Base-by-base conservation (phyloP, 352 stramenopile species). In the Labyrinthula sp. region DNA sequence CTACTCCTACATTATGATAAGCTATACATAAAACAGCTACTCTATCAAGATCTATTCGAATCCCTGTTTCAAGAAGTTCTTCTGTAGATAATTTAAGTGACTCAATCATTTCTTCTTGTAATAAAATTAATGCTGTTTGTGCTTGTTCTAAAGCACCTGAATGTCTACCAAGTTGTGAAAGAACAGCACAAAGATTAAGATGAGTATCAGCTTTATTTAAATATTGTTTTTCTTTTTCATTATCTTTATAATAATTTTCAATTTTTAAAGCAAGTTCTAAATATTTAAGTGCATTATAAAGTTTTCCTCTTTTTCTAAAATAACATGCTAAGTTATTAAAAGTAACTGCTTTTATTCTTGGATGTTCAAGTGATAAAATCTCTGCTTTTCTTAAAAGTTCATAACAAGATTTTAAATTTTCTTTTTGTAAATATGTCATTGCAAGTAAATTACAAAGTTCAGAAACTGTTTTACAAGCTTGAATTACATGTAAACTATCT, bases 321-420 rank as follows among this genome's bases (percentile, higher is more conserved):
- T 88, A 89, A 38, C 80, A 92, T 4, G 79, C 81, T 26, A 92
- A 64, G 57, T 93, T 93, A 45, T 93, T 93, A 38, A 86, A 78
- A 3, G 81, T 93, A 14, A 89, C 77, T 10, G 81, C 81, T 4
- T 69, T 58, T 0, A 69, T 78, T 2, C 69, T 58, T 0, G 71
- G 61, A 40, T 90, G 72, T 29, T 73, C 61, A 38, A 92, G 75
- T 0, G 78, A 87, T 4, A 92, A 60, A 45, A 92, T 89, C 56
- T 92, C 79, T 1, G 80, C 80, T 49, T 92, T 91, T 48, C 87
- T 85, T 22, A 92, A 66, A 30, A 92, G 48, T 55, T 92, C 78
- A 3, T 89, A 59, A 40, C 80, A 72, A 34, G 89, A 79, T 9
- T 65, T 61, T 40, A 89, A 92, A 38, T 88, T 72, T 31, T 59